Base-by-base conservation (phyloP, 768 basidiomycete species). In the Amanita pseudoporphyria region DNA sequence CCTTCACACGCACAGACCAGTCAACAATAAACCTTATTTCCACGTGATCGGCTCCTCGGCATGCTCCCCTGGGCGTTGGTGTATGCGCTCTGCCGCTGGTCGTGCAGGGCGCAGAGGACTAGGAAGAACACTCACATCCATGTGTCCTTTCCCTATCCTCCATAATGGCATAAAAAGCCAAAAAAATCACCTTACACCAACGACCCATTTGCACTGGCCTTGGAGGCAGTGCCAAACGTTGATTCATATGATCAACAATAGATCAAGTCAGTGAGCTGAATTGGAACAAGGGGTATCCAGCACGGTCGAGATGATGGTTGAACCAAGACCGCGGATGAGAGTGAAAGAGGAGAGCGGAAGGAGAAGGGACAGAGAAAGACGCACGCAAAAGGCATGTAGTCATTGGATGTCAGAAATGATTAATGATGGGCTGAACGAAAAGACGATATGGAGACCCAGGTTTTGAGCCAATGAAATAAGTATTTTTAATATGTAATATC, bases 1-100 rank as follows among this genome's bases (percentile, higher is more conserved):
- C 61, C 62, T 63, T 71, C 68, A 60, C 71, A 73, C 73, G 73
- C 73, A 73, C 73, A 63, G 71, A 61, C 73, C 72, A 65, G 58
- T 62, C 56, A 73, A 64, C 64, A 66, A 64, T 55, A 55, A 46
- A 53, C 47, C 47, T 55, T 57, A 54, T 53, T 56, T 38, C 56
- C 70, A 72, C 71, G 67, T 71, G 67, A 47, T 36, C 57, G 56
- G 53, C 54, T 39, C 51, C 60, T 45, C 51, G 51, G 51, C 51
- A 52, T 35, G 3, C 10, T 12, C 24, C 18, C 28, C 10, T 9
- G 2, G 21, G 9, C 12, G 28, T 43, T 18, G 24, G 12, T 43
- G 31, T 50, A 43, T 43, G 40, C 49, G 41, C 32, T 7, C 35
- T 13, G 18, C 19, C 19, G 18, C 12, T 24, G 33, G 32, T 19